These are phyloP conservation scores for Colletotrichum sp. DNA, from an alignment of 2,329 filamentous ascomycete genomes.

Conservation along the genomic window DNA sequence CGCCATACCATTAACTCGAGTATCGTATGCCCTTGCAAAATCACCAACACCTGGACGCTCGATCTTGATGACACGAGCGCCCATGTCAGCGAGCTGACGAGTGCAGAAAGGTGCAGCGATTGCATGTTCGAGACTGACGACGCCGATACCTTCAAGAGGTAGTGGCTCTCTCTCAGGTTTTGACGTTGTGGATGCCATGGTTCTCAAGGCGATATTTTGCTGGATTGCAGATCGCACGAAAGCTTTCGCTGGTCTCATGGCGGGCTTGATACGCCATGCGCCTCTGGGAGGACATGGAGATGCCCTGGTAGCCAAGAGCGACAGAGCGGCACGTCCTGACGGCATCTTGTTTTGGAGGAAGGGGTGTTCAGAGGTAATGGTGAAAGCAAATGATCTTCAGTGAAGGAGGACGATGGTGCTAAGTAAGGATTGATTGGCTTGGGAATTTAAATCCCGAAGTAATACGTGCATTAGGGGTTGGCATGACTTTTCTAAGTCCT, in stretches of 20 bases:
- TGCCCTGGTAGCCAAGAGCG: not conserved
- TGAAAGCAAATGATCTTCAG: not conserved
- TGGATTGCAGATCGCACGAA: not conserved
- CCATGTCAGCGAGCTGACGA: slow-evolving; percentile 56
- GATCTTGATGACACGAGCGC: slow-evolving; percentile 59
- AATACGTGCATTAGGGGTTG: not conserved
- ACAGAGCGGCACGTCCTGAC: not conserved
- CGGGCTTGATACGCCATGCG: not conserved
- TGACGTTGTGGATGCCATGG: not conserved
- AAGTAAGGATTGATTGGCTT: not conserved
- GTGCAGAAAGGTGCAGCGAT: slow-evolving; percentile 61
- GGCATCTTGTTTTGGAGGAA: not conserved
- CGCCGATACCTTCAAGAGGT: slow-evolving; percentile 47
- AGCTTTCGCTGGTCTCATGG: not conserved
- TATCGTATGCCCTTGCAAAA: slow-evolving; percentile 57
- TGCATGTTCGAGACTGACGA: slow-evolving; percentile 59
- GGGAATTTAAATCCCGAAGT: not conserved
- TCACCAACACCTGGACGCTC: slow-evolving; percentile 56
- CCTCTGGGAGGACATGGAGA: not conserved
- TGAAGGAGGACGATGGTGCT: not conserved
- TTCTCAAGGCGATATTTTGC: not conserved
- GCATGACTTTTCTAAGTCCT: not conserved
- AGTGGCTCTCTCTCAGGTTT: not conserved
- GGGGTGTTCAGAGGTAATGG: not conserved
- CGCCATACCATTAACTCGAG: slow-evolving; percentile 50